phyloP scores from a whole-genome alignment of 805 yeast genomes.

The Wickerhamia fluorescens region DNA sequence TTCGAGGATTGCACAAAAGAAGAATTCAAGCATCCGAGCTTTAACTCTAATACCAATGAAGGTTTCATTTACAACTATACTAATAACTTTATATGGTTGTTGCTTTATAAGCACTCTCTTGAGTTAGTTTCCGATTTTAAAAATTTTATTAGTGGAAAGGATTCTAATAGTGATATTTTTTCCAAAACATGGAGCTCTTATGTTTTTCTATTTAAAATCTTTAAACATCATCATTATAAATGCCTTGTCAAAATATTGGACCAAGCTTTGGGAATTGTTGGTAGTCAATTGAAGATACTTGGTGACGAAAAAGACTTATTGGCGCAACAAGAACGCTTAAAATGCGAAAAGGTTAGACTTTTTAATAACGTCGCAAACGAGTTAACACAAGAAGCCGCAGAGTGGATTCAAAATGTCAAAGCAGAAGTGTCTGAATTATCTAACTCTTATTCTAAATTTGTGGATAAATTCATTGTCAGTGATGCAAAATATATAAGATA shows the following conservation, averaged over 20 bases:
- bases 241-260: constrained; percentile 10
- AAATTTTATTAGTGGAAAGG: not conserved
- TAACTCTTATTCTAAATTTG: no score
- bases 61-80: constrained; percentile 4
- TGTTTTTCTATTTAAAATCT: constrained; percentile 12
- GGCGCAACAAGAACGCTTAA: no score
- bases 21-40: constrained; percentile 17
- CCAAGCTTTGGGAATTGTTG: constrained; percentile 9
- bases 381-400: no score
- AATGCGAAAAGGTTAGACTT: no score
- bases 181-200: constrained; percentile 13
- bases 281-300: not conserved
- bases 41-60: constrained; percentile 12
- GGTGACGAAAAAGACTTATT: constrained; percentile 1
- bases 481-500: no score
- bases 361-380: no score
- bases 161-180: not conserved
- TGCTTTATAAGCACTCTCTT: constrained; percentile 10
- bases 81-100: constrained; percentile 14
- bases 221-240: constrained; percentile 12
- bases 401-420: no score
- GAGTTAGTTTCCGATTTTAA: constrained; percentile 9
- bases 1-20: constrained; percentile 4
- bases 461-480: no score
- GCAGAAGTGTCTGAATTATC: no score